Evolutionary conservation across 2,329 filamentous ascomycete genomes (phyloP), one percentile per base, ranked within the genome.

Genomic region (Alternaria sp.): DNA sequence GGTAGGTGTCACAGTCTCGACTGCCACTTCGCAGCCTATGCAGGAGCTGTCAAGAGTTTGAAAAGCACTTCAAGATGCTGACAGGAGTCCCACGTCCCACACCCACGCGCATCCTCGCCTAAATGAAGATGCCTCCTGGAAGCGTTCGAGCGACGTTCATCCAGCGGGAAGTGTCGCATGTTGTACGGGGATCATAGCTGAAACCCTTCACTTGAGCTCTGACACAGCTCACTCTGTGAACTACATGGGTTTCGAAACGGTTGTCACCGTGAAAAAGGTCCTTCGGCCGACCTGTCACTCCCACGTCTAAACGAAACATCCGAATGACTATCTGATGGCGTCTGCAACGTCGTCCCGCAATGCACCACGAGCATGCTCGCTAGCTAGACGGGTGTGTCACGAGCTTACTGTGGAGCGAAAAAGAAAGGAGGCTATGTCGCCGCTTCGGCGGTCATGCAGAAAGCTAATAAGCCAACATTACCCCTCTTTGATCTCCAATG

Each of bases 381-480:
- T 37, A 44, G 31, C 31, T 39, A 45, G 39, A 39, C 46, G 28
- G 36, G 41, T 46, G 51, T 55, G 55, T 52, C 48, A 37, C 49
- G 34, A 34, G 53, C 56, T 50, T 40, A 51, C 40, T 51, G 52
- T 51, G 48, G 44, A 36, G 52, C 40, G 39, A 54, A 58, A 59
- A 61, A 54, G 46, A 64, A 63, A 55, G 60, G 50, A 36, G 61
- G 60, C 66, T 67, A 72, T 68, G 58, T 63, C 57, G 59, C 67
- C 61, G 5, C 48, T 63, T 70, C 60, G 57, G 65, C 40, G 56
- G 61, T 50, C 65, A 49, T 71, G 70, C 71, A 72, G 65, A 33
- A 59, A 33, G 39, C 65, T 66, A 68, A 65, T 17, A 44, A 56
- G 56, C 62, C 65, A 68, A 69, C 61, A 63, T 69, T 61, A 57